phyloP scores from a whole-genome alignment of 2,329 filamentous ascomycete species.

The Moelleriella libera region DNA sequence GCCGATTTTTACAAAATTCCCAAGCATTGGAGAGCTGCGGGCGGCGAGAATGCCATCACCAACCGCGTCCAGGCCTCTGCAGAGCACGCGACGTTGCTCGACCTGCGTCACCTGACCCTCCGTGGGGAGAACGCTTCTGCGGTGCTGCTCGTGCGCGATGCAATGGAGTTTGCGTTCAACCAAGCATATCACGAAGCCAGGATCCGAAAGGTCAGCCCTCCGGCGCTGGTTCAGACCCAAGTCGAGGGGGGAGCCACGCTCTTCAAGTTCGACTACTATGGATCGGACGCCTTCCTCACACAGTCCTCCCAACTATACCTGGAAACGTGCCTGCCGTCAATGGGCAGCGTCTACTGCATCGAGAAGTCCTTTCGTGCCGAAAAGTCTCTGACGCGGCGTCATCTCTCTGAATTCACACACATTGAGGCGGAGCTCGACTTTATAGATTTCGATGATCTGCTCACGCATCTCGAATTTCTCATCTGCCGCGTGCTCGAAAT shows the following conservation, averaged over 20 bases:
- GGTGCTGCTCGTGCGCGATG: constrained; percentile 75
- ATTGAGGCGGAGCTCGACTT: constrained; percentile 95
- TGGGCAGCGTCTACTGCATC: constrained; percentile 95
- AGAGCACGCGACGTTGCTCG: constrained; percentile 51
- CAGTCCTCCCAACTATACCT: constrained; percentile 97
- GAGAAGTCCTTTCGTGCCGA: constrained; percentile 98
- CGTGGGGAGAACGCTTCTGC: constrained; percentile 74
- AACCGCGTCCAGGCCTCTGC: constrained; percentile 48
- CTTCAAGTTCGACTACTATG: constrained; percentile 82
- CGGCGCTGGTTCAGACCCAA: constrained; percentile 87
- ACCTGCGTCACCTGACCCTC: constrained; percentile 73
- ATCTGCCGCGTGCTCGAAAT: constrained; percentile 76
- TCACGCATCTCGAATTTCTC: constrained; percentile 74
- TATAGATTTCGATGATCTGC: constrained; percentile 80
- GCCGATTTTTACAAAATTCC: constrained; percentile 80
- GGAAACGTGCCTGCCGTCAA: constrained; percentile 78
- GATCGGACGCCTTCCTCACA: constrained; percentile 81
- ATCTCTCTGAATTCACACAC: constrained; percentile 93
- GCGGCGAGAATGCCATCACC: constrained; percentile 83
- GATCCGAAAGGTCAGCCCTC: constrained; percentile 73
- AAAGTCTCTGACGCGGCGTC: constrained; percentile 85
- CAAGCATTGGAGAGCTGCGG: constrained; percentile 51
- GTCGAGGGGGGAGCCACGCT: constrained; percentile 87
- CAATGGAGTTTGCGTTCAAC: constrained; percentile 69
- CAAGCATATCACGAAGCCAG: constrained; percentile 63